Percentiles rank a stretch among this genome's conserved stretches.
Evolutionary conservation across 768 basidiomycete species (phyloP).

Genomic region (Trametes meyenii): DNA sequence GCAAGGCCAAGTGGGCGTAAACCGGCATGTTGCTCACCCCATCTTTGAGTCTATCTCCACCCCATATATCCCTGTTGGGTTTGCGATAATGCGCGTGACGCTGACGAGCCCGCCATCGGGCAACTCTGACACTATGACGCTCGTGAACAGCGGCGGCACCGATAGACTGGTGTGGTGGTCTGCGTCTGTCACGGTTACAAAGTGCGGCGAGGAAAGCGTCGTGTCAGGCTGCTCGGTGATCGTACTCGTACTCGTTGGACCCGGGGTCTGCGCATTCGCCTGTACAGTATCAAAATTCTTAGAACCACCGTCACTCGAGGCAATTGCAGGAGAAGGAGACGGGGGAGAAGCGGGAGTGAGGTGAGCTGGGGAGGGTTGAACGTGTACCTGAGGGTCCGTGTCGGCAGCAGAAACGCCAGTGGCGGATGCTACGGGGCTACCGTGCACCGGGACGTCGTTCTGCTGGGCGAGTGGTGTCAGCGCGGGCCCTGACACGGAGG

Average conservation of each 20-base stretch:
- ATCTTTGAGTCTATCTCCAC: constrained; percentile 20
- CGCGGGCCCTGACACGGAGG: constrained; percentile 8
- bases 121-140: constrained; percentile 48
- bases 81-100: constrained; percentile 56
- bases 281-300: constrained; percentile 17
- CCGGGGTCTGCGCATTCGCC: constrained; percentile 27
- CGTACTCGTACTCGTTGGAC: constrained; percentile 42
- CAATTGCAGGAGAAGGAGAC: background rate
- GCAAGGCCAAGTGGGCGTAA: background rate
- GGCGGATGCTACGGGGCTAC: background rate
- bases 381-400: constrained; percentile 4
- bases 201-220: constrained; percentile 47
- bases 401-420: background rate
- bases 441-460: constrained; percentile 5
- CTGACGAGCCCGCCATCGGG: constrained; percentile 49
- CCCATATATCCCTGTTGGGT: constrained; percentile 43
- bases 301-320: constrained; percentile 10
- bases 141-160: constrained; percentile 50
- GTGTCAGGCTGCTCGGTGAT: constrained; percentile 44
- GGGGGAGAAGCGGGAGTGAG: constrained; percentile 2
- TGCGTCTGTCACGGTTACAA: constrained; percentile 43
- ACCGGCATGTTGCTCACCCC: constrained; percentile 23
- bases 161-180: constrained; percentile 44
- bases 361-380: background rate
- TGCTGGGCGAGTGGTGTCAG: constrained; percentile 17